Evolutionary conservation across 1,284 basidiomycete species (phyloP), one percentile per base, ranked within the genome.

Genomic region (Omphalotus olearius): DNA sequence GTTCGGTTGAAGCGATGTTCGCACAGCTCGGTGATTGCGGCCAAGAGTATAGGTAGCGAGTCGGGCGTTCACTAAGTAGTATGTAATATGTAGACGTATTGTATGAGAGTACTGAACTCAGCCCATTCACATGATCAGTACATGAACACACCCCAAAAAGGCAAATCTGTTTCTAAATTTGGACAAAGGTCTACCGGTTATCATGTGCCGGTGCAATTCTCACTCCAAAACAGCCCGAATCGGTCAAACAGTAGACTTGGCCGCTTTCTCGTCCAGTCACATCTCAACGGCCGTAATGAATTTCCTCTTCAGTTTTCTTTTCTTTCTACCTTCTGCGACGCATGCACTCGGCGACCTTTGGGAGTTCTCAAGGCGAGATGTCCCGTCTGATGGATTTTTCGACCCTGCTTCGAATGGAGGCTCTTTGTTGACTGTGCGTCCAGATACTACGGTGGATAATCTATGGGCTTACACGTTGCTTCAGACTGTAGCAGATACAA

Each of bases 21-120:
- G 70, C 64, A n/a, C 67, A 58, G 26, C 74, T 83, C 45, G 81
- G 81, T 4, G 81, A 84, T 57, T 84, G 82, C 59, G 82, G 82
- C 23, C 74, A 75, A 4, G 80, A 83, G 65, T 84, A 83, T 60
- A 74, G 80, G 36, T 76, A 51, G 17, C 25, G 14, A 33, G 30
- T 23, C 23, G 3, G 23, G 23, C 5, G 23, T 23, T 23, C n/a
- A n/a, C n/a, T n/a, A n/a, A n/a, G n/a, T n/a, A n/a, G n/a, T n/a
- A n/a, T n/a, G n/a, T n/a, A n/a, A n/a, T n/a, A n/a, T n/a, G n/a
- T n/a, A n/a, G n/a, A n/a, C n/a, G n/a, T n/a, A n/a, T n/a, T n/a
- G n/a, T n/a, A n/a, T n/a, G n/a, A n/a, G n/a, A n/a, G n/a, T n/a
- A n/a, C n/a, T n/a, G n/a, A n/a, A n/a, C n/a, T n/a, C n/a, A n/a